These are phyloP conservation scores for Acanthamoeba royreba DNA, from an alignment of 208 protist species.

Conservation along the genomic window DNA sequence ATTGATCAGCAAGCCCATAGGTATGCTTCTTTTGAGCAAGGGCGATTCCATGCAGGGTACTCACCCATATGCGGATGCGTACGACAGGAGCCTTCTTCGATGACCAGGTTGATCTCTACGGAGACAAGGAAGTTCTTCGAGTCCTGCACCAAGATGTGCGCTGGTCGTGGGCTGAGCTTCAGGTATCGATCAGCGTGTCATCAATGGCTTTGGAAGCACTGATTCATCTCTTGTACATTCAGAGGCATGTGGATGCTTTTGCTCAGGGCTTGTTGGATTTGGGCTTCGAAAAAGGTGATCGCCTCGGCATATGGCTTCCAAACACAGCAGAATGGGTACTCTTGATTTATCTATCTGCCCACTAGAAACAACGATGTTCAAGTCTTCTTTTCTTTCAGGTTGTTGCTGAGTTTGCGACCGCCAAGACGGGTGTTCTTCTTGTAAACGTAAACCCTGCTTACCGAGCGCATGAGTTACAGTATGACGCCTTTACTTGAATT, in stretches of 20 bases:
- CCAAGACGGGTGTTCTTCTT: conserved; percentile 73
- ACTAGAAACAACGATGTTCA: no score
- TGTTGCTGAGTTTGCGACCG: conserved; percentile 64
- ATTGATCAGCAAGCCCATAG: no score
- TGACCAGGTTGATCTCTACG: conserved; percentile 33
- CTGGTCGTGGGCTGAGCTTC: conserved; percentile 50
- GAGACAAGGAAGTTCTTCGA: background rate
- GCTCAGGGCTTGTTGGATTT: conserved; percentile 61
- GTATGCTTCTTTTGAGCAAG: no score
- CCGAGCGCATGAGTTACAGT: conserved; percentile 60
- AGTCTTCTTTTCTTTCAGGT: no score
- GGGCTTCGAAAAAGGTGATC: conserved; percentile 73
- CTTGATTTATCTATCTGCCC: no score
- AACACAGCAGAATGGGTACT: conserved; percentile 71
- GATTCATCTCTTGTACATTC: background rate
- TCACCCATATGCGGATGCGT: no score
- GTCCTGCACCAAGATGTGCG: conserved; percentile 52
- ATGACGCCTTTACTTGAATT: no score
- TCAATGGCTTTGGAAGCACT: no score
- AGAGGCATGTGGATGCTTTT: conserved; percentile 54
- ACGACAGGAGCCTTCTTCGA: conserved; percentile 40
- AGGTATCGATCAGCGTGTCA: background rate
- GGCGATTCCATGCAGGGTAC: no score
- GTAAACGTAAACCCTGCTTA: conserved; percentile 80
- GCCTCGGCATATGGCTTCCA: conserved; percentile 78